Conservation (phyloP, 148 eudicot species). For the Cornus kousa region DNA sequence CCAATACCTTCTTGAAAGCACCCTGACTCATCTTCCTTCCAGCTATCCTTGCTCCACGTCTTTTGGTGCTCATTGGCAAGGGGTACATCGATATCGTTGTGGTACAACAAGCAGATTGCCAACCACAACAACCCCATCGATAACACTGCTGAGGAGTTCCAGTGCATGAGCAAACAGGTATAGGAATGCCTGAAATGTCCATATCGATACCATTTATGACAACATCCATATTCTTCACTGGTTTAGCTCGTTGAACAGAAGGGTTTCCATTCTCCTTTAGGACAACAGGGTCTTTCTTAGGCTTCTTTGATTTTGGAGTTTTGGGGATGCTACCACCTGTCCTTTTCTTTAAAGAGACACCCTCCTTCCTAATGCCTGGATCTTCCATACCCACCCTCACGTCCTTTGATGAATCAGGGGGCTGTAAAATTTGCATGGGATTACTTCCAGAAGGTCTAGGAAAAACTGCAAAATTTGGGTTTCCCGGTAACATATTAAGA, state of each 20-base stretch:
- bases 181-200: conserved; percentile 52
- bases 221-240: conserved; percentile 37
- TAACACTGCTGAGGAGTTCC: conserved; percentile 56
- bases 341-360: conserved; percentile 33
- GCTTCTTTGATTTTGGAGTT: conserved; percentile 39
- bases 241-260: conserved; percentile 33
- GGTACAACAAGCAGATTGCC: conserved; percentile 67
- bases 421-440: conserved; percentile 37
- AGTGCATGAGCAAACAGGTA: conserved; percentile 59
- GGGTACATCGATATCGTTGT: conserved; percentile 61
- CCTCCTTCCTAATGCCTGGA: conserved; percentile 22
- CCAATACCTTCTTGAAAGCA: conserved; percentile 59
- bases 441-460: conserved; percentile 29
- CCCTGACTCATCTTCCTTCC: conserved; percentile 64
- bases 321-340: conserved; percentile 19
- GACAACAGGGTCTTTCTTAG: conserved; percentile 31
- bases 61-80: conserved; percentile 55
- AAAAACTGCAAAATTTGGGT: conserved; percentile 21
- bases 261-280: conserved; percentile 33
- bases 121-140: conserved; percentile 62
- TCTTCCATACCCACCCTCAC: conserved; percentile 27
- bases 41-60: conserved; percentile 60
- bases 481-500: conserved; percentile 38
- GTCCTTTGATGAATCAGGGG: conserved; percentile 29
- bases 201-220: conserved; percentile 51